These are phyloP conservation scores for Coprinopsis marcescibilis DNA, from an alignment of 768 basidiomycete species.

Conservation along the genomic window DNA sequence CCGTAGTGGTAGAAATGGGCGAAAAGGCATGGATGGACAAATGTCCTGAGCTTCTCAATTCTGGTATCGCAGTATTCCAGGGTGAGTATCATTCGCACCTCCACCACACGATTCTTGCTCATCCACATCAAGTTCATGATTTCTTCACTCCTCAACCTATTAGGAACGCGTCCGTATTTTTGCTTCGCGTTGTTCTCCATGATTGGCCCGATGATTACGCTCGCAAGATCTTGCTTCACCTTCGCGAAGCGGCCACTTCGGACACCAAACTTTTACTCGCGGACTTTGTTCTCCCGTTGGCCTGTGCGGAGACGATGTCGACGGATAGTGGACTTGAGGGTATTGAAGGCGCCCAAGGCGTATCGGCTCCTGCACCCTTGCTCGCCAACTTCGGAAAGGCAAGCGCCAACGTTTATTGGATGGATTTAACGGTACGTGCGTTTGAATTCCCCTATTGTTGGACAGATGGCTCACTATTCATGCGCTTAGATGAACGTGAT, in stretches of 20 bases:
- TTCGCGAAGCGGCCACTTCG: constrained; percentile 29
- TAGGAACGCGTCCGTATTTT: constrained; percentile 40
- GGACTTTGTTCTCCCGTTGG: constrained; percentile 35
- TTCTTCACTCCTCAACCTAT: constrained; percentile 37
- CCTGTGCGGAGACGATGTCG: constrained; percentile 23
- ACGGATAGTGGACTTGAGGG: constrained; percentile 13
- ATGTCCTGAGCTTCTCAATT: constrained; percentile 20
- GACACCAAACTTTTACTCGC: constrained; percentile 35
- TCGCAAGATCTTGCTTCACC: constrained; percentile 29
- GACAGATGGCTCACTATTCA: not conserved
- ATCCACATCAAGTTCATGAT: constrained; percentile 20
- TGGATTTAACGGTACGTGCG: constrained; percentile 29
- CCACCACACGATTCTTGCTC: not conserved
- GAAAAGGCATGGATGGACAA: constrained; percentile 24
- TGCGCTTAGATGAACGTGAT: constrained; percentile 33
- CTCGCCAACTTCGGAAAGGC: constrained; percentile 34
- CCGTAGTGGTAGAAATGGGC: constrained; percentile 46
- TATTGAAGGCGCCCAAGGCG: constrained; percentile 12
- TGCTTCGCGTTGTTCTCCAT: constrained; percentile 54
- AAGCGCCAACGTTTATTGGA: constrained; percentile 29
- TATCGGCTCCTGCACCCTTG: constrained; percentile 26
- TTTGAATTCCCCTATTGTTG: not conserved
- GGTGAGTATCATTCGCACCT: constrained; percentile 13
- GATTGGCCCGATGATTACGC: constrained; percentile 54
- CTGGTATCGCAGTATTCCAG: constrained; percentile 23